These are phyloP conservation scores for Corinectria fuckeliana DNA, from an alignment of 2,329 filamentous ascomycete genomes.

Conservation along the genomic window DNA sequence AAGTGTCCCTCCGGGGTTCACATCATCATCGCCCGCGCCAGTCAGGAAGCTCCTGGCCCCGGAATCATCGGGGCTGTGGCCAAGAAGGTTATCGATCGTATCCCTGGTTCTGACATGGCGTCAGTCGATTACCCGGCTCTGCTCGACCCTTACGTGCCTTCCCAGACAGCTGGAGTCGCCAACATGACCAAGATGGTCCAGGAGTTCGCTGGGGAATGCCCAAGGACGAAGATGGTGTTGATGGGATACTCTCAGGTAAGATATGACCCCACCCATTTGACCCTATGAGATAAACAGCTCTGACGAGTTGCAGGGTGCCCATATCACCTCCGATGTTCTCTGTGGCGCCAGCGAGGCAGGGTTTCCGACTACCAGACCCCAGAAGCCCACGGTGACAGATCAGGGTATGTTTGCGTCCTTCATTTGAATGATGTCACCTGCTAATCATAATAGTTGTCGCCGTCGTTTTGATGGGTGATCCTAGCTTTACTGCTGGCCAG, in stretches of 20 bases:
- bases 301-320: conserved; percentile 25
- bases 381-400: not conserved
- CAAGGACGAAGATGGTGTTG: conserved; percentile 28
- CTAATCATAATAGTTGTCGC: conserved; percentile 23
- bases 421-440: fast-evolving
- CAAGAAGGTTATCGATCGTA: conserved; percentile 9
- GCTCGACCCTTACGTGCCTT: conserved; percentile 23
- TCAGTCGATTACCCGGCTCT: conserved; percentile 28
- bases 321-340: conserved; percentile 31
- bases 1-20: conserved; percentile 26
- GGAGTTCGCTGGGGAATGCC: conserved; percentile 22
- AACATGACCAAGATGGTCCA: conserved; percentile 13
- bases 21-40: conserved; percentile 30
- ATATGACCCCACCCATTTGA: fast-evolving
- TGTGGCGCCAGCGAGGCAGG: conserved; percentile 31
- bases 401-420: conserved; percentile 15
- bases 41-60: conserved; percentile 25
- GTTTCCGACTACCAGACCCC: conserved; percentile 27
- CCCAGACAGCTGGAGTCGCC: conserved; percentile 27
- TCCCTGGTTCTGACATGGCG: conserved; percentile 15
- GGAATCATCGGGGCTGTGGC: conserved; percentile 34
- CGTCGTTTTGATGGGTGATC: conserved; percentile 34
- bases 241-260: conserved; percentile 33
- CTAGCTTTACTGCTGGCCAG: conserved; percentile 28
- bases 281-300: not conserved